A percentile compares a stretch with the other conserved stretches of the same genome.
Conservation (phyloP, 176 grass and related monocot species). For the Triticum turgidum region DNA sequence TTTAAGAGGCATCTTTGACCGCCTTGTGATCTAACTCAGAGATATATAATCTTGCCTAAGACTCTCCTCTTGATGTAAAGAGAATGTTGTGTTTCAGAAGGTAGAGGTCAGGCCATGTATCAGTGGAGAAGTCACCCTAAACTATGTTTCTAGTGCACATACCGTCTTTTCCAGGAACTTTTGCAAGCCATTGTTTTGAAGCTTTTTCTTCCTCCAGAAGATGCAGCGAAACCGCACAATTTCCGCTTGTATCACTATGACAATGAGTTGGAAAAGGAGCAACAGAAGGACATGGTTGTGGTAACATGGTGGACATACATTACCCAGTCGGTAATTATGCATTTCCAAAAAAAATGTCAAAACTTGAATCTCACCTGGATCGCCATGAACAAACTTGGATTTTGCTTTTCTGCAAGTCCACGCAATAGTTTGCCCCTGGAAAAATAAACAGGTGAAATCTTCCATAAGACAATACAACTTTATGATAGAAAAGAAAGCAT, state of each 20-base stretch:
- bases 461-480: too few relatives aligned
- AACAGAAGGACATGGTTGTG: conserved; percentile 38
- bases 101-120: conserved; percentile 17
- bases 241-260: conserved; percentile 47
- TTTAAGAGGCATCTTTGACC: conserved; percentile 43
- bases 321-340: not conserved
- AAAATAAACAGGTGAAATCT: too few relatives aligned
- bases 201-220: conserved; percentile 86
- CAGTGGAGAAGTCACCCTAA: conserved; percentile 18
- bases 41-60: conserved; percentile 59
- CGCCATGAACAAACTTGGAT: too few relatives aligned
- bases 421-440: too few relatives aligned
- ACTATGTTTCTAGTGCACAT: conserved; percentile 3
- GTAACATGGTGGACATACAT: conserved; percentile 32
- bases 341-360: not conserved
- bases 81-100: conserved; percentile 52
- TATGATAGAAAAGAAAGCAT: too few relatives aligned
- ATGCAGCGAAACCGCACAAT: conserved; percentile 57
- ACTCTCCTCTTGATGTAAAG: conserved; percentile 62
- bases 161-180: conserved; percentile 82
- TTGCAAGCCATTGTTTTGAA: conserved; percentile 54
- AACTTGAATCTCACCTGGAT: too few relatives aligned
- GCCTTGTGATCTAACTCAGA: conserved; percentile 62
- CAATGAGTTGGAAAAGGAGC: conserved; percentile 48
- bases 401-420: too few relatives aligned